Percentiles rank a stretch among this genome's conserved stretches.
Conservation (phyloP, 2,329 filamentous ascomycete genomes). For the Cladophialophora yegresii region DNA sequence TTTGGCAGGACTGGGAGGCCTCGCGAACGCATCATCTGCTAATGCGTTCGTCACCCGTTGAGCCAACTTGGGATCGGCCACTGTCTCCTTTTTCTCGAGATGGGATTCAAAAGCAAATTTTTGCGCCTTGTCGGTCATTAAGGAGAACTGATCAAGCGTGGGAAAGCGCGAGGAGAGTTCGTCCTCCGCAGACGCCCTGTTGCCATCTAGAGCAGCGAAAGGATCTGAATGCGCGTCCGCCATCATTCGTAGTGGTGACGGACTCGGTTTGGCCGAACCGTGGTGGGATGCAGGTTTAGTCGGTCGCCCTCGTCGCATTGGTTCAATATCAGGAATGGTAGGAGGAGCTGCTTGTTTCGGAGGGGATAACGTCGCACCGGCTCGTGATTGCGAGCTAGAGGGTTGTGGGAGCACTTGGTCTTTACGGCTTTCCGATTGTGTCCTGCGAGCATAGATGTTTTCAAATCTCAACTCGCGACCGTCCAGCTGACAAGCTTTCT, state of each 20-base stretch:
- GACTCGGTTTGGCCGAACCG: conserved; percentile 59
- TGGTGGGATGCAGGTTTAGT: conserved; percentile 53
- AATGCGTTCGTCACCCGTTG: conserved; percentile 73
- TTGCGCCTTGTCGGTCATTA: conserved; percentile 78
- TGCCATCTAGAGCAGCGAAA: conserved; percentile 83
- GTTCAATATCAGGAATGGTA: conserved; percentile 81
- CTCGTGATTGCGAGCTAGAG: conserved; percentile 60
- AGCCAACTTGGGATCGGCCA: conserved; percentile 57
- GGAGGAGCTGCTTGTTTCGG: conserved; percentile 60
- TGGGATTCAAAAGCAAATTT: conserved; percentile 79
- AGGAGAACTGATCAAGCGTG: conserved; percentile 86
- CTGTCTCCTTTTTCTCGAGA: conserved; percentile 51
- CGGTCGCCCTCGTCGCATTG: conserved; percentile 87
- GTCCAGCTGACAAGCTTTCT: conserved; percentile 85
- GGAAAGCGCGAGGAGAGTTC: conserved; percentile 86
- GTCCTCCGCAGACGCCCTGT: conserved; percentile 60
- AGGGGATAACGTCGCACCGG: conserved; percentile 81
- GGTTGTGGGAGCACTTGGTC: conserved; percentile 63
- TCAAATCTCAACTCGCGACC: conserved; percentile 82
- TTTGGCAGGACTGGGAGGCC: conserved; percentile 43
- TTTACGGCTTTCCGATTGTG: conserved; percentile 64
- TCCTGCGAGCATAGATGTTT: conserved; percentile 73
- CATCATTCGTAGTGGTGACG: conserved; percentile 69
- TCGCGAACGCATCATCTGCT: conserved; percentile 79
- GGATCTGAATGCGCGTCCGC: conserved; percentile 66